phyloP scores from a whole-genome alignment of 73 alveolate species.

The Diophrys sp. region DNA sequence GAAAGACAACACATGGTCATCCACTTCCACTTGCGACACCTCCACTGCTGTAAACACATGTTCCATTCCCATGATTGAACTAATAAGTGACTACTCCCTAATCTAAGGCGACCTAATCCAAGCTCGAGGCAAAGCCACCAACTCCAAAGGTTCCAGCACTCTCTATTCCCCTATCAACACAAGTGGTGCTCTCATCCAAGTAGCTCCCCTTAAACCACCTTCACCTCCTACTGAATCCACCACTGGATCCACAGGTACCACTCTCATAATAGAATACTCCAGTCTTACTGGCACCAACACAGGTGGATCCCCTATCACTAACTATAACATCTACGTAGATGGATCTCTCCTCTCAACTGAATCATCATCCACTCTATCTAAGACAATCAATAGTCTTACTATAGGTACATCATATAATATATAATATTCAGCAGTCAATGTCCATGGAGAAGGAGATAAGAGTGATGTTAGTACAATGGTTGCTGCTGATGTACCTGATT shows the following conservation, averaged over 20 bases:
- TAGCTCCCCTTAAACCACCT: conserved; percentile 22
- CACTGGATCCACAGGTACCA: conserved; percentile 1
- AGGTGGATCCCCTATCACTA: conserved; percentile 38
- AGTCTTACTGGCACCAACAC: conserved; percentile 21
- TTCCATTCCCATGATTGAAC: not conserved
- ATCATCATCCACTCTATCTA: not conserved
- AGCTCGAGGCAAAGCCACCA: conserved; percentile 41
- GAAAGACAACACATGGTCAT: not conserved
- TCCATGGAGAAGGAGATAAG: conserved; percentile 19
- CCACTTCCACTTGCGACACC: not conserved
- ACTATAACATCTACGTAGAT: conserved; percentile 39
- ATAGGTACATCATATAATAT: conserved; percentile 12
- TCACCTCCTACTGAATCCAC: conserved; percentile 31
- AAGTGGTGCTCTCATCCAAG: conserved; percentile 9
- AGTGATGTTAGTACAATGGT: not conserved
- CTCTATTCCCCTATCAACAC: conserved; percentile 20
- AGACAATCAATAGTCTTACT: conserved; percentile 15
- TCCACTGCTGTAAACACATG: not conserved
- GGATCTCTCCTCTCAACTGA: not conserved
- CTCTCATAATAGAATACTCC: not conserved
- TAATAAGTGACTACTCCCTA: not conserved
- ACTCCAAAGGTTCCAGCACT: conserved; percentile 25
- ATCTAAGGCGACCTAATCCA: conserved; percentile 21
- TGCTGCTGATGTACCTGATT: conserved; percentile 44
- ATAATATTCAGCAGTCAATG: conserved; percentile 28